Base-by-base conservation (phyloP, 2,329 filamentous ascomycete species). In the Elsinoe batatas region DNA sequence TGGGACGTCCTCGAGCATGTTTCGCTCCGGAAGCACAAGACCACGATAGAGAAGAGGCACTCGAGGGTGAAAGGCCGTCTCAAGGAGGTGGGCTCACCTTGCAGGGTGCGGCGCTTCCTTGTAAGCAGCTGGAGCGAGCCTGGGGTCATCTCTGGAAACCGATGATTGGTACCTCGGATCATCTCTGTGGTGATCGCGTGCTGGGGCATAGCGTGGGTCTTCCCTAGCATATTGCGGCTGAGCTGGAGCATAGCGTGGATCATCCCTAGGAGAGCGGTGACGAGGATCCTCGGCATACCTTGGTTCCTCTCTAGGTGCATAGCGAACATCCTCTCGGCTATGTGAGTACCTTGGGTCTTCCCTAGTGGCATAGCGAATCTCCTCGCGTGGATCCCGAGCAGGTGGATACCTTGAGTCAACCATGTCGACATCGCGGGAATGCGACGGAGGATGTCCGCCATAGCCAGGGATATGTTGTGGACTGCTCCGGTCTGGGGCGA, bases 391-490 rank as follows among this genome's bases (percentile, higher is more conserved):
- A 30, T 30, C 26, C 26, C 26, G 3, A 8, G 38, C n/a, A 36
- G 47, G 47, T 30, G 42, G 20, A 44, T 55, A 55, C 35, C 56
- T 54, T n/a, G 56, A 32, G 50, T 57, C 56, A 32, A 18, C 15
- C 36, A 50, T 33, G n/a, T 57, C 56, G 18, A 47, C 38, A 22
- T 54, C 53, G 47, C 50, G 47, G 42, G 30, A 26, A 44, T 38
- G 56, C 12, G 43, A 37, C 13, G 22, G 13, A 12, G 42, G 51
- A 30, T 49, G 56, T 55, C 33, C 50, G 26, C 35, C 47, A 37
- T 49, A 54, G 17, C 50, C 42, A 36, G 37, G 37, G 7, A 51
- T 22, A 15, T 56, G 42, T 49, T 51, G 35, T 5, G 42, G 42
- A 40, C 46, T 49, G 8, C 35, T 33, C 20, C 32, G 53, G 42